phyloP scores from a whole-genome alignment of 345 rosid genomes.

The Populus euphratica region DNA sequence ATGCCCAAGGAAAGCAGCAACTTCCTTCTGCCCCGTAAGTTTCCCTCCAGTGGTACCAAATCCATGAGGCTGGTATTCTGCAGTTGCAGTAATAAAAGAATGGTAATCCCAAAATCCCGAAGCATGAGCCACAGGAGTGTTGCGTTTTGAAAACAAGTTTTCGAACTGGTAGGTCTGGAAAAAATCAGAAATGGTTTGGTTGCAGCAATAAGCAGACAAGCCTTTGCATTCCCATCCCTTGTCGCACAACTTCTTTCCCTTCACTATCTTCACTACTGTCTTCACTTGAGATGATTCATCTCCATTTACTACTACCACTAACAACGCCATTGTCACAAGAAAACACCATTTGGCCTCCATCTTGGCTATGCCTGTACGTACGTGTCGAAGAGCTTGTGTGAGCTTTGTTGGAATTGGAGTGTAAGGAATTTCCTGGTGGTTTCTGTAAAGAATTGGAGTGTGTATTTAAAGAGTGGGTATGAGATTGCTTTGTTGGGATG shows the following conservation, averaged over 20 bases:
- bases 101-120: constrained; percentile 29
- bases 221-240: constrained; percentile 27
- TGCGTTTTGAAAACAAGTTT: constrained; percentile 24
- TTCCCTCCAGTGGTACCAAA: constrained; percentile 26
- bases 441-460: constrained; percentile 1
- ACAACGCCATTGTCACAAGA: neutral
- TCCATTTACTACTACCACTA: constrained; percentile 11
- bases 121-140: constrained; percentile 28
- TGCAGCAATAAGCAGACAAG: constrained; percentile 11
- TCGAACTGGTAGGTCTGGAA: constrained; percentile 31
- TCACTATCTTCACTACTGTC: constrained; percentile 23
- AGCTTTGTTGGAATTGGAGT: neutral
- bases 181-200: constrained; percentile 24
- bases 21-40: constrained; percentile 22
- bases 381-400: neutral
- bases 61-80: constrained; percentile 24
- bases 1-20: constrained; percentile 31
- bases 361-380: neutral
- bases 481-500: constrained; percentile 28
- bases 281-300: constrained; percentile 35
- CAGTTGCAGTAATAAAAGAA: constrained; percentile 26
- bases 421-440: neutral
- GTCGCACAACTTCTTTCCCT: constrained; percentile 25
- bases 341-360: constrained; percentile 40
- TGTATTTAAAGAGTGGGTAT: constrained; percentile 8